These are phyloP conservation scores for Ascochyta clinopodiicola DNA, from an alignment of 2,329 filamentous ascomycete species.

Conservation along the genomic window DNA sequence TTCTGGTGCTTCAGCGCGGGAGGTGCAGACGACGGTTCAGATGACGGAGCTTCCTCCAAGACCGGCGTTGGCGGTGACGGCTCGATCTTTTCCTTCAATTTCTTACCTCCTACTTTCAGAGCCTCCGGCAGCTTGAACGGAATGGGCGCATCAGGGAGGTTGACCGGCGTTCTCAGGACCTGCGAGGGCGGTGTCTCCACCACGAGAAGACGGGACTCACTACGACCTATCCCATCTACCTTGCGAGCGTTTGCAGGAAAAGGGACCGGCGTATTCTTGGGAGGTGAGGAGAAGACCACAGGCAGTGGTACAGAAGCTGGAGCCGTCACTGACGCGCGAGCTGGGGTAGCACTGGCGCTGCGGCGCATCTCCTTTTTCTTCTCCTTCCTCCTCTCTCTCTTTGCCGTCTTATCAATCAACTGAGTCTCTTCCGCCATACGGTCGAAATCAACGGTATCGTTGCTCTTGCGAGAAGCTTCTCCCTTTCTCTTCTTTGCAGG, in stretches of 20 bases:
- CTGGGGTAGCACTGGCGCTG: background rate
- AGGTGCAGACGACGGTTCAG: background rate
- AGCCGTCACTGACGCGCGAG: background rate
- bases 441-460: background rate
- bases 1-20: background rate
- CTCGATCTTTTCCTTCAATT: background rate
- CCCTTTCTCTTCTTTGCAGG: constrained; percentile 5
- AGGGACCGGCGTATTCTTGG: constrained; percentile 20
- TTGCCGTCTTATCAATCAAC: background rate
- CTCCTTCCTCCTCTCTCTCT: constrained; percentile 5
- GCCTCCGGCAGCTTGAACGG: constrained; percentile 19
- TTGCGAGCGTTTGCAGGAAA: constrained; percentile 16
- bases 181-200: constrained; percentile 24
- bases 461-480: constrained; percentile 1
- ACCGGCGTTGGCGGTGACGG: background rate
- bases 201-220: constrained; percentile 16
- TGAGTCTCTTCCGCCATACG: constrained; percentile 11
- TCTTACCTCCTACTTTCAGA: constrained; percentile 1
- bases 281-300: background rate
- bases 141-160: constrained; percentile 14
- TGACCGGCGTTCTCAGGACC: constrained; percentile 2
- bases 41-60: background rate
- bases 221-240: background rate
- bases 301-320: background rate
- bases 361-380: constrained; percentile 11